Conservation (phyloP, 2,329 filamentous ascomycete species). For the Sporothrix variecibatus region DNA sequence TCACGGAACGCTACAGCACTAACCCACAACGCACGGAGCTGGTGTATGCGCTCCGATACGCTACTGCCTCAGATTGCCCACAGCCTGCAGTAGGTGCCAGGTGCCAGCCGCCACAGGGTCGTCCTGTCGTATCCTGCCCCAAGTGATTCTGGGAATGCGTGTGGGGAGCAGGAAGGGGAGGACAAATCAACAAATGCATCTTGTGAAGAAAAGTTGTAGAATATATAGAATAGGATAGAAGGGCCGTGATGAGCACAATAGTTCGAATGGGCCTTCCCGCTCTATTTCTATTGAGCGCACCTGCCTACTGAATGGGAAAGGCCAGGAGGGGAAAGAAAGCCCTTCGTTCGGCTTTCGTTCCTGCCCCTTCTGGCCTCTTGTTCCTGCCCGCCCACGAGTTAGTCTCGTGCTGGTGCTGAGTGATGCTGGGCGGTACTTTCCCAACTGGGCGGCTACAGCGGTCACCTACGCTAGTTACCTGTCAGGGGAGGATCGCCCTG, state of each 20-base stretch:
- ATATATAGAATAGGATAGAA: background rate
- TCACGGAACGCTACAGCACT: constrained; percentile 22
- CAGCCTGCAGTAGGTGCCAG: constrained; percentile 13
- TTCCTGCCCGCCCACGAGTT: background rate
- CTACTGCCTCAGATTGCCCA: constrained; percentile 26
- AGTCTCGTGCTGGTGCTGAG: constrained; percentile 23
- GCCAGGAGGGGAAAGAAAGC: background rate
- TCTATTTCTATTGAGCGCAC: constrained; percentile 4
- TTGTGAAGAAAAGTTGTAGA: background rate
- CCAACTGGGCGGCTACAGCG: constrained; percentile 25
- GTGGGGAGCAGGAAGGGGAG: background rate
- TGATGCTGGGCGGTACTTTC: constrained; percentile 20
- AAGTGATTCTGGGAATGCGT: background rate
- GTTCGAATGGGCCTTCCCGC: background rate
- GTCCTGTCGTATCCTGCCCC: background rate
- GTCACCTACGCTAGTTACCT: constrained; percentile 19
- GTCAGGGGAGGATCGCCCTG: constrained; percentile 2
- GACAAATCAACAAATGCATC: background rate
- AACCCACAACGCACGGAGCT: constrained; percentile 25
- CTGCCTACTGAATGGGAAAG: background rate
- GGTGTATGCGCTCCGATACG: constrained; percentile 28
- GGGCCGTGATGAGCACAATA: background rate
- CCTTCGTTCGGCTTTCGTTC: background rate
- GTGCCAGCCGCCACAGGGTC: constrained; percentile 1
- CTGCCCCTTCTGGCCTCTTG: background rate